phyloP scores from a whole-genome alignment of 1,139 yeast species.

The Kodamaea suecica region DNA sequence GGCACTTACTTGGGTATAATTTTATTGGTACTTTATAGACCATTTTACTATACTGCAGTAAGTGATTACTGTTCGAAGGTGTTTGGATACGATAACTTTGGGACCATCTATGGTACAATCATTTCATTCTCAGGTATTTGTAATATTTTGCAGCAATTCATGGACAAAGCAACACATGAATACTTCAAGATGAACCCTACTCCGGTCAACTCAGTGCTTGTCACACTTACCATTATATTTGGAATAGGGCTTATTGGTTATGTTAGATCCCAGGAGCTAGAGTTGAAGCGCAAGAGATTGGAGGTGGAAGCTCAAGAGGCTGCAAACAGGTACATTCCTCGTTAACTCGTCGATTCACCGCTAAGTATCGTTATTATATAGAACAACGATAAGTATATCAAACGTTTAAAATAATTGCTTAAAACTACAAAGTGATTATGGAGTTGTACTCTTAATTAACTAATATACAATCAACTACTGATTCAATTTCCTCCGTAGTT shows the following conservation, averaged over 20 bases:
- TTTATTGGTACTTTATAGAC: slow-evolving; percentile 78
- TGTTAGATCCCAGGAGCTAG: slow-evolving; percentile 52
- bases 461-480: slow-evolving; percentile 11
- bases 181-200: slow-evolving; percentile 68
- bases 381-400: too few relatives aligned
- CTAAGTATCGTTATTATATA: too few relatives aligned
- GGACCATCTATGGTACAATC: slow-evolving; percentile 85
- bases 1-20: slow-evolving; percentile 61
- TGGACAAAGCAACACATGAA: slow-evolving; percentile 70
- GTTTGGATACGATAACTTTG: slow-evolving; percentile 89
- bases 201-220: slow-evolving; percentile 64
- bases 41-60: slow-evolving; percentile 88
- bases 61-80: slow-evolving; percentile 91
- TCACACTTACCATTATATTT: slow-evolving; percentile 50
- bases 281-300: slow-evolving; percentile 48
- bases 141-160: slow-evolving; percentile 65
- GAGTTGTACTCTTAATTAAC: too few relatives aligned
- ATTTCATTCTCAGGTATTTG: slow-evolving; percentile 77
- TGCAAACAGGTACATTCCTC: slow-evolving; percentile 47
- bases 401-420: slow-evolving; percentile 1
- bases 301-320: slow-evolving; percentile 67
- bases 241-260: slow-evolving; percentile 52
- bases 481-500: slow-evolving; percentile 12
- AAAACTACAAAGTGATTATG: neutral
- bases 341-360: too few relatives aligned